phyloP scores from a whole-genome alignment of 768 basidiomycete genomes.

The Austroboletus festivus region DNA sequence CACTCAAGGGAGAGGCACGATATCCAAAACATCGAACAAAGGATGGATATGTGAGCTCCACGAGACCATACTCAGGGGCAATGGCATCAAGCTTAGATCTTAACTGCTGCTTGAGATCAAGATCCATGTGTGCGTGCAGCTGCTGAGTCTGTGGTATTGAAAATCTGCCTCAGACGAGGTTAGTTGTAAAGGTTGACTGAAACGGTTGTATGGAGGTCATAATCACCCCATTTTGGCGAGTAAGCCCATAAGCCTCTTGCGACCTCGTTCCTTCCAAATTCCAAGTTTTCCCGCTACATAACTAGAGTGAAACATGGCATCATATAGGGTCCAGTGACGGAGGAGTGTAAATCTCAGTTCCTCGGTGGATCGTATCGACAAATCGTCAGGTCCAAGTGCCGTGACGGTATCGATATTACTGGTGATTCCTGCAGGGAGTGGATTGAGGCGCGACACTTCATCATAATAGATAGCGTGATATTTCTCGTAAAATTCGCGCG shows the following conservation, averaged over 20 bases:
- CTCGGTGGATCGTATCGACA: constrained; percentile 75
- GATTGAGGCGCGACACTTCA: constrained; percentile 91
- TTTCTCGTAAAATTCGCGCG: constrained; percentile 79
- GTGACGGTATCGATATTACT: constrained; percentile 42
- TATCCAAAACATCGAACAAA: constrained; percentile 93
- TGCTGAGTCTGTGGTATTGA: constrained; percentile 94
- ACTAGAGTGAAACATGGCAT: constrained; percentile 96
- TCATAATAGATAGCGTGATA: constrained; percentile 80
- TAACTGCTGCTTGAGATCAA: constrained; percentile 82
- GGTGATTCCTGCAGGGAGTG: constrained; percentile 41
- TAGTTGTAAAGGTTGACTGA: constrained; percentile 1
- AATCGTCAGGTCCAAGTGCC: constrained; percentile 77
- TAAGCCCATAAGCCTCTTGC: constrained; percentile 84
- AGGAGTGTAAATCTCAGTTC: constrained; percentile 94
- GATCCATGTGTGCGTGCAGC: constrained; percentile 92
- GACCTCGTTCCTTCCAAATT: constrained; percentile 93
- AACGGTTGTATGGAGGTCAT: not conserved
- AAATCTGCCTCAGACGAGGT: constrained; percentile 55
- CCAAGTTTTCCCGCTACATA: constrained; percentile 94
- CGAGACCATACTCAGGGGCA: constrained; percentile 91
- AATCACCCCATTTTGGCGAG: constrained; percentile 97
- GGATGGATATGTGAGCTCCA: constrained; percentile 91
- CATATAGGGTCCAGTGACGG: constrained; percentile 97
- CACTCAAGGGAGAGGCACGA: constrained; percentile 80
- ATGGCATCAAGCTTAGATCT: constrained; percentile 81